Percentiles rank a stretch among this genome's conserved stretches.
phyloP scores from a whole-genome alignment of 495 filamentous ascomycete genomes.

The Podospora appendiculata region DNA sequence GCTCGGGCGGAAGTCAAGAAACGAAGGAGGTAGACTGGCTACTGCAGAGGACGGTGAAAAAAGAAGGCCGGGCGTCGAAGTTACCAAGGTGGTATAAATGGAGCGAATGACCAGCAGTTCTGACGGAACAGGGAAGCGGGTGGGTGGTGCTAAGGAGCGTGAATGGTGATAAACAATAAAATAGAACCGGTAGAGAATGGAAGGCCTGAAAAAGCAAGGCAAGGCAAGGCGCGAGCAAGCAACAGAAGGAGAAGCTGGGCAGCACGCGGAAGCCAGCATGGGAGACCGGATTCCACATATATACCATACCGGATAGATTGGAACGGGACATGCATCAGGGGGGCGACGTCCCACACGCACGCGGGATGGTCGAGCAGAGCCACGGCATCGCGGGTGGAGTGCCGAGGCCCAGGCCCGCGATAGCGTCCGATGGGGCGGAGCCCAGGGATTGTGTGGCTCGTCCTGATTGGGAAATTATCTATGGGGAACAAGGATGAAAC shows the following conservation, averaged over 20 bases:
- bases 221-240: background rate
- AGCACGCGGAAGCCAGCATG: background rate
- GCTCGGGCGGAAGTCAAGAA: too few species aligned
- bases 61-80: background rate
- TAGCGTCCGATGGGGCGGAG: background rate
- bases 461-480: conserved; percentile 12
- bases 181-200: background rate
- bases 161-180: background rate
- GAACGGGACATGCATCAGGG: conserved; percentile 3
- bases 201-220: background rate
- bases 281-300: conserved; percentile 10
- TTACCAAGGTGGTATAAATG: background rate
- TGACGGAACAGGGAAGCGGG: background rate
- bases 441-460: conserved; percentile 6
- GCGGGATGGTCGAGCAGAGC: background rate
- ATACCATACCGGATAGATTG: conserved; percentile 13
- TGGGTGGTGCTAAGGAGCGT: background rate
- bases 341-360: background rate
- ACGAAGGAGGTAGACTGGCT: background rate
- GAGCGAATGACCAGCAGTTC: conserved; percentile 4
- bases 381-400: background rate
- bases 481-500: conserved; percentile 9
- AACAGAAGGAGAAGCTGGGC: background rate
- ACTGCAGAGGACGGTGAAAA: background rate
- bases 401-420: background rate